phyloP scores from a whole-genome alignment of 2,329 filamentous ascomycete species.

The Clonostachys rhizophaga region DNA sequence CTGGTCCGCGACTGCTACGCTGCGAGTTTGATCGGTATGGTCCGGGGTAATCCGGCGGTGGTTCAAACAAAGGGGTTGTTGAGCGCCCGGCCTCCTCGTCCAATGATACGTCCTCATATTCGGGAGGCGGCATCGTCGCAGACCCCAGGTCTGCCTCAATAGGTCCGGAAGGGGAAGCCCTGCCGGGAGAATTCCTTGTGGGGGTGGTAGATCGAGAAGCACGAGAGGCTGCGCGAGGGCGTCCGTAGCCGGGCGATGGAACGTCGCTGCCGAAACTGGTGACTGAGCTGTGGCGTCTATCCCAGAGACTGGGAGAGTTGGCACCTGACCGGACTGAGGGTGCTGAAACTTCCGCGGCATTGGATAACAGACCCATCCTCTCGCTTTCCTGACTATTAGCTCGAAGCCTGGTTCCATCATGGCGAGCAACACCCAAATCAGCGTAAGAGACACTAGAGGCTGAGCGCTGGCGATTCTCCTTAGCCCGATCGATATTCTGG shows the following conservation, averaged over 20 bases:
- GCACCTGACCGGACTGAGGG: constrained; percentile 24
- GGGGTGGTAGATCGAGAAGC: constrained; percentile 12
- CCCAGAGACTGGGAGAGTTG: constrained; percentile 25
- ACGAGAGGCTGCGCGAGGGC: constrained; percentile 36
- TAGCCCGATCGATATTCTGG: constrained; percentile 48
- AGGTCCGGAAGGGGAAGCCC: constrained; percentile 27
- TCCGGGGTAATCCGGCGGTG: constrained; percentile 47
- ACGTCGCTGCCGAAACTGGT: constrained; percentile 47
- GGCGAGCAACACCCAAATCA: constrained; percentile 69
- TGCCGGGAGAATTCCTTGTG: too few species aligned
- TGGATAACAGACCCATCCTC: constrained; percentile 64
- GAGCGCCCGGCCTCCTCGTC: constrained; percentile 32
- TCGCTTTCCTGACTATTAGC: constrained; percentile 73
- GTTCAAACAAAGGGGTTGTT: constrained; percentile 36
- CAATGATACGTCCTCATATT: constrained; percentile 46
- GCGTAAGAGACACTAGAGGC: constrained; percentile 75
- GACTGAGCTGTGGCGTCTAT: constrained; percentile 48
- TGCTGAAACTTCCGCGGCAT: constrained; percentile 58
- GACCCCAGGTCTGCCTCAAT: constrained; percentile 46
- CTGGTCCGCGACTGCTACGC: not conserved
- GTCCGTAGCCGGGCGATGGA: constrained; percentile 27
- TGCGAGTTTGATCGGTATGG: constrained; percentile 20
- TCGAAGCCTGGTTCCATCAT: constrained; percentile 71
- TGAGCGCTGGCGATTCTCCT: constrained; percentile 57
- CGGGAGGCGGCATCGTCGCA: constrained; percentile 44